A percentile compares a stretch with the other conserved stretches of the same genome.
Evolutionary conservation across 1,139 yeast genomes (phyloP).

Genomic region (Hemisphaericaspora lyxosophila): DNA sequence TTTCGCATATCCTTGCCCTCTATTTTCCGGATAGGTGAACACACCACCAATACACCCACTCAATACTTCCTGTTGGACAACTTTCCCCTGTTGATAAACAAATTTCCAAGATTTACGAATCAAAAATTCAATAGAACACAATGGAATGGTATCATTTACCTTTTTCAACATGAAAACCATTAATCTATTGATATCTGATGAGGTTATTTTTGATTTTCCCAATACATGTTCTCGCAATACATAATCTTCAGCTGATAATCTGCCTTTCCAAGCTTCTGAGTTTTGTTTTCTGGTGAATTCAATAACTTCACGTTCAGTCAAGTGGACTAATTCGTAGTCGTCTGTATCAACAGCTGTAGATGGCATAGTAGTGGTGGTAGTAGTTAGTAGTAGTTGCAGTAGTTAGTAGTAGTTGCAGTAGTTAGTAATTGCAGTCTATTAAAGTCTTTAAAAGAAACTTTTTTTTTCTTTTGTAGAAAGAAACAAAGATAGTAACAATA

Average conservation of each 20-base stretch:
- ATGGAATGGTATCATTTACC: conserved; percentile 20
- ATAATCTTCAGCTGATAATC: conserved; percentile 47
- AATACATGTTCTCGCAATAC: conserved; percentile 49
- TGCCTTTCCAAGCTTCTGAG: conserved; percentile 54
- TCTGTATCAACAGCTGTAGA: conserved; percentile 7
- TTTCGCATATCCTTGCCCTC: conserved; percentile 67
- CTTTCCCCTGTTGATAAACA: conserved; percentile 14
- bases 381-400: too few species aligned
- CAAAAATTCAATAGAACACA: conserved; percentile 41
- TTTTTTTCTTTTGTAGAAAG: too few species aligned
- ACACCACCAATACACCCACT: conserved; percentile 66
- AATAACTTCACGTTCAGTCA: conserved; percentile 41
- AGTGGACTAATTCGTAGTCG: conserved; percentile 20
- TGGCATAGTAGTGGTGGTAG: conserved; percentile 3
- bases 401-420: too few species aligned
- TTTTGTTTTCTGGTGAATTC: conserved; percentile 50
- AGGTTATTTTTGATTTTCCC: conserved; percentile 35
- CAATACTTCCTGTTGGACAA: conserved; percentile 26
- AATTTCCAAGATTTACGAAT: conserved; percentile 32
- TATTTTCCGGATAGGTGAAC: conserved; percentile 53
- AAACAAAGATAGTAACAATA: too few species aligned
- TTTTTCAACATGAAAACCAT: conserved; percentile 31
- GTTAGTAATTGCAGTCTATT: too few species aligned
- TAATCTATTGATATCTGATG: conserved; percentile 22
- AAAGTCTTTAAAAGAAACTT: neutral